Conservation (phyloP, 805 yeast species). For the Saccharomycopsis vini region DNA sequence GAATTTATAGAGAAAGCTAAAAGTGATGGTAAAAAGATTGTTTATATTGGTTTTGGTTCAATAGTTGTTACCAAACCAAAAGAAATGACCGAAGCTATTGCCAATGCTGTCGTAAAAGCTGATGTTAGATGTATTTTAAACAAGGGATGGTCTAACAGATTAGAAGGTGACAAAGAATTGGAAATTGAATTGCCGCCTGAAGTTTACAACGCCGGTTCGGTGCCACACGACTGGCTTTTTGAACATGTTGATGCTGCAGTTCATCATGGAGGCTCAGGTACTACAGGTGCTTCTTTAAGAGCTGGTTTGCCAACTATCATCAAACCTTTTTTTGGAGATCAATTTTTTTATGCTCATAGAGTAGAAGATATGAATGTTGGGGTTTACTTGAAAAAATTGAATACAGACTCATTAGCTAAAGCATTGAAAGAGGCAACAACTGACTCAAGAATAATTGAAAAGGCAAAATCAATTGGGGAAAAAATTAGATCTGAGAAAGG, state of each 20-base stretch:
- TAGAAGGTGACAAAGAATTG: constrained; percentile 30
- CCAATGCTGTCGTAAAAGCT: constrained; percentile 69
- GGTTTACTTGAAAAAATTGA: constrained; percentile 56
- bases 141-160: constrained; percentile 90
- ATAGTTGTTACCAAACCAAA: constrained; percentile 82
- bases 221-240: constrained; percentile 94
- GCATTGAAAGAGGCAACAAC: constrained; percentile 65
- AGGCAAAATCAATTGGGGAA: constrained; percentile 55
- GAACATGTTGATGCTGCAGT: constrained; percentile 87
- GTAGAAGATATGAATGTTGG: constrained; percentile 90
- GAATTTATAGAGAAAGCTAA: constrained; percentile 58
- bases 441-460: constrained; percentile 55
- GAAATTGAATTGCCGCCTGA: constrained; percentile 52
- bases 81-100: constrained; percentile 66
- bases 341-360: constrained; percentile 80
- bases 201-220: constrained; percentile 58
- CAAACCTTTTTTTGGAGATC: constrained; percentile 95
- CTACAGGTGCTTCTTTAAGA: constrained; percentile 85
- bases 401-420: constrained; percentile 48
- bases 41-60: constrained; percentile 93
- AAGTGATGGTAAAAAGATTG: constrained; percentile 54
- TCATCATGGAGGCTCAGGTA: constrained; percentile 96
- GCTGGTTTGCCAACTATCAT: constrained; percentile 85
- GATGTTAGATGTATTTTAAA: constrained; percentile 82
- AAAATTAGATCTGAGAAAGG: constrained; percentile 71